These are phyloP conservation scores for Periconia sp. DNA, from an alignment of 2,329 filamentous ascomycete genomes.

Conservation along the genomic window DNA sequence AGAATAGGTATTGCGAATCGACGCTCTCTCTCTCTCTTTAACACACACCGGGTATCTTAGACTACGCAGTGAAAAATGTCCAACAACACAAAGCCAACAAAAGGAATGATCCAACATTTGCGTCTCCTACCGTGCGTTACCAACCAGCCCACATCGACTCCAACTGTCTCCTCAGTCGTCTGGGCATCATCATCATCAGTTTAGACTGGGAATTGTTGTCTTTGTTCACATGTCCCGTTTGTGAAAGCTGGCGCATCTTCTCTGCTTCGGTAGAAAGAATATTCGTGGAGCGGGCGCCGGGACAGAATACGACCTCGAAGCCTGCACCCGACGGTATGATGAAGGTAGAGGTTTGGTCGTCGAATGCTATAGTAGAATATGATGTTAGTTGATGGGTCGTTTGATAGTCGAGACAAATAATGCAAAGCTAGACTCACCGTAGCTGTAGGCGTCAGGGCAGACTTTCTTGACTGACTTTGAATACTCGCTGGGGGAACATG, in stretches of 20 bases:
- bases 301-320: conserved; percentile 80
- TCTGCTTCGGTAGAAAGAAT: conserved; percentile 46
- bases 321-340: conserved; percentile 67
- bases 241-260: conserved; percentile 36
- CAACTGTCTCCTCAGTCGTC: conserved; percentile 17
- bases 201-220: conserved; percentile 23
- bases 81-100: conserved; percentile 3
- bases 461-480: conserved; percentile 70
- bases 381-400: not conserved
- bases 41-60: conserved; percentile 16
- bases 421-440: conserved; percentile 54
- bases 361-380: conserved; percentile 48
- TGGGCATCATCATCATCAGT: conserved; percentile 19
- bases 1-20: no score
- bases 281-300: conserved; percentile 55
- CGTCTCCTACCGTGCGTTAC: conserved; percentile 11
- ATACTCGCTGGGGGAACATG: conserved; percentile 69
- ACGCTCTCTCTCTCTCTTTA: no score
- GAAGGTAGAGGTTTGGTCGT: conserved; percentile 60
- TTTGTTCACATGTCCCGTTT: conserved; percentile 28
- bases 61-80: conserved; percentile 1
- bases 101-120: conserved; percentile 10
- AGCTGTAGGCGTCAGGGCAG: conserved; percentile 85
- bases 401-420: not conserved
- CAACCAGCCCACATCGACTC: conserved; percentile 15